phyloP scores from a whole-genome alignment of 2,329 filamentous ascomycete genomes.

The Sporothrix euskadiensis region DNA sequence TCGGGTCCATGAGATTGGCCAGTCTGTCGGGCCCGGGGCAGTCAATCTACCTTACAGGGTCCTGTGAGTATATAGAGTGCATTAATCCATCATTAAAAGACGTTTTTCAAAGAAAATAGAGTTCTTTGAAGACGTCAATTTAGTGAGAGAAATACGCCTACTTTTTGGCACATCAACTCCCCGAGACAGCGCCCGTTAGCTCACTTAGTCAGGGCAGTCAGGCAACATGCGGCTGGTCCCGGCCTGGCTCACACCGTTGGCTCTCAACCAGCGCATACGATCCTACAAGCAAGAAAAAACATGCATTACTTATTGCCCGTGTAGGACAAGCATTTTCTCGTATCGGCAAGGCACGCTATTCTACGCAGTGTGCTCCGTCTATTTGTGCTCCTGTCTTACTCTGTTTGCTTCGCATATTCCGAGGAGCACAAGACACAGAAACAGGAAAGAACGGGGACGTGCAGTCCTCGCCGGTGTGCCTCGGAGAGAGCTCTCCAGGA shows the following conservation, averaged over 20 bases:
- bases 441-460: not conserved
- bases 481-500: slow-evolving; percentile 3
- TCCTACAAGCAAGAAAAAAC: not conserved
- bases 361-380: not conserved
- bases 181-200: not conserved
- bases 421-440: not conserved
- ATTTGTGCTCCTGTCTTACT: not conserved
- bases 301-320: not conserved
- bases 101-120: not conserved
- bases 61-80: not conserved
- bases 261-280: not conserved
- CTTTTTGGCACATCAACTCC: not conserved
- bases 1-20: not conserved
- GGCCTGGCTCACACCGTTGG: slow-evolving; percentile 19
- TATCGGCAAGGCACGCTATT: slow-evolving; percentile 11
- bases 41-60: not conserved
- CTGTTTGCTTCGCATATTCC: not conserved
- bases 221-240: slow-evolving; percentile 20
- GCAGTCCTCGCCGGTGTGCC: not conserved
- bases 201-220: slow-evolving; percentile 10
- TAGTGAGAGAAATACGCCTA: not conserved
- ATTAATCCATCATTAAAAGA: not conserved
- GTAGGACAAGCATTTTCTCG: slow-evolving; percentile 8
- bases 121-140: not conserved
- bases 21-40: not conserved